Base-by-base conservation (phyloP, 805 yeast species). In the Kluyveromyces dobzhanskii region DNA sequence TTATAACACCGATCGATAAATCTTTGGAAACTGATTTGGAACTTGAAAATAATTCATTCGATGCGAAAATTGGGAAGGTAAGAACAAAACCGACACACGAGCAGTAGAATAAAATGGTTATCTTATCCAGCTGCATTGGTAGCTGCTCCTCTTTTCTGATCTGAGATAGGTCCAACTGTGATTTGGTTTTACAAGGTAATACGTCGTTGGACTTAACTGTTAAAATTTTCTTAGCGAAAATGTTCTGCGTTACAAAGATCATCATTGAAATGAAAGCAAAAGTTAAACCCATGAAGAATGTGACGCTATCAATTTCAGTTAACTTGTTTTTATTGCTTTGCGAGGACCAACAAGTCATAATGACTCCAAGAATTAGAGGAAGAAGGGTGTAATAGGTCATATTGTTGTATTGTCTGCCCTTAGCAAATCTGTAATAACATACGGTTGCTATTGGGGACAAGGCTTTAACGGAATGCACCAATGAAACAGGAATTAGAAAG, bases 391-490 rank as follows among this genome's bases (percentile, higher is more conserved):
- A 46, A 54, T 90, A 90, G 2, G 97, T 87, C 51, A 73, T 69
- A 8, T 51, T 36, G 39, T 70, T 69, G 67, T 84, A 90, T 33
- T 65, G 62, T 35, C 67, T 72, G 23, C 71, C 66, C 54, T 80
- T 82, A 28, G 80, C 39, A 10, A 78, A 44, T 47, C 83, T 69
- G 62, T 87, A 87, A 31, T 85, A 84, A 23, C 76, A 59, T 10
- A 92, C 97, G 0, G 97, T 90, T 35, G 85, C 75, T 18, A 90
- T 67, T 2, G 98, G 98, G 24, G 94, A 80, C 28, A 90, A 66
- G 2, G 96, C 92, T 64, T 92, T 92, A 50, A 90, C 79, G 7
- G 97, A 87, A 59, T 90, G 97, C 16, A 92, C 97, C 47, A 88
- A 65, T 4, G 96, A 84, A n/a, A 92, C 96, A 0, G 96, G 96